A percentile compares a stretch with the other conserved stretches of the same genome.
Conservation (phyloP, 1,284 basidiomycete species). For the Earliella scabrosa region DNA sequence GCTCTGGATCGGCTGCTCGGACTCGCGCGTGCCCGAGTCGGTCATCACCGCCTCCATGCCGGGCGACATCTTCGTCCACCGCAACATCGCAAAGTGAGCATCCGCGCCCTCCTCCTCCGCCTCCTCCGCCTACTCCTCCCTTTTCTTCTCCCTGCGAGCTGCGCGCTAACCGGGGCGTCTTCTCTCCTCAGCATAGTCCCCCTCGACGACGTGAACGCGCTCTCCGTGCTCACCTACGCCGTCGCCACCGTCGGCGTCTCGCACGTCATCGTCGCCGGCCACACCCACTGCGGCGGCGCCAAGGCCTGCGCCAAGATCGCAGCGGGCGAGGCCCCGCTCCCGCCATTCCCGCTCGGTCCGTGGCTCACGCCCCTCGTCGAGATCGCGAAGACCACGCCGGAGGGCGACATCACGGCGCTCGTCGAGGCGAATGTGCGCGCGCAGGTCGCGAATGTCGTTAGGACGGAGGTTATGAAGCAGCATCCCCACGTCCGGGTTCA, state of each 20-base stretch:
- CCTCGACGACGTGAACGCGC: slow-evolving; percentile 75
- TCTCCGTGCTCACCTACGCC: slow-evolving; percentile 83
- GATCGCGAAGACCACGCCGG: slow-evolving; percentile 50
- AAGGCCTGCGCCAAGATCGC: slow-evolving; percentile 58
- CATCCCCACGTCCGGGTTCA: slow-evolving; percentile 74
- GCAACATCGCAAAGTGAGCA: slow-evolving; percentile 62
- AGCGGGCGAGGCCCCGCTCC: slow-evolving; percentile 37
- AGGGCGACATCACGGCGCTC: slow-evolving; percentile 42
- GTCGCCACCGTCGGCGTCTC: slow-evolving; percentile 79
- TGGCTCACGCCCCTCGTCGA: slow-evolving; percentile 77
- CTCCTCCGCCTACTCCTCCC: slow-evolving; percentile 28
- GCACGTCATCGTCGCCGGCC: slow-evolving; percentile 84
- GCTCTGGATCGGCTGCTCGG: slow-evolving; percentile 76
- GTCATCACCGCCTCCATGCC: slow-evolving; percentile 56
- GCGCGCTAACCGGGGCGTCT: neutral
- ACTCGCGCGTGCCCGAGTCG: slow-evolving; percentile 65
- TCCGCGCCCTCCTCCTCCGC: neutral
- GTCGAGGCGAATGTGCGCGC: slow-evolving; percentile 79
- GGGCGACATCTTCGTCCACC: slow-evolving; percentile 70
- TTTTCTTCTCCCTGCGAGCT: slow-evolving; percentile 8
- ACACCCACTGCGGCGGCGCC: slow-evolving; percentile 82
- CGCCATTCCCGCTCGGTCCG: slow-evolving; percentile 56
- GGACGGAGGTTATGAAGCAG: slow-evolving; percentile 65
- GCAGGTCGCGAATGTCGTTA: slow-evolving; percentile 76
- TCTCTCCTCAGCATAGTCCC: slow-evolving; percentile 37